Conservation (phyloP, 345 rosid species). For the Pistacia vera region DNA sequence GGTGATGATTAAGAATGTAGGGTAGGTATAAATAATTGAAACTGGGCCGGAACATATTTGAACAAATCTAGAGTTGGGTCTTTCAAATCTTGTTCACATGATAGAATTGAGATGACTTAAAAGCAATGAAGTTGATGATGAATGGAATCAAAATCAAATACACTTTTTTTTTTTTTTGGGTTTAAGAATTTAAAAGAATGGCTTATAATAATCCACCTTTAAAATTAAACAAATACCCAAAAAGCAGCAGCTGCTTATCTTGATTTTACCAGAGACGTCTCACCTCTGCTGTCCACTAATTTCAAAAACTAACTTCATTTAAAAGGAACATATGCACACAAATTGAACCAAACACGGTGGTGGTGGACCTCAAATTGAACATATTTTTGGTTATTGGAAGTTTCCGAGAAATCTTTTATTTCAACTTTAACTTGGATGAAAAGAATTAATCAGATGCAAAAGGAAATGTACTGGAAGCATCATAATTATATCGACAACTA, state of each 20-base stretch:
- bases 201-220: slow-evolving; percentile 12
- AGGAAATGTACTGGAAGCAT: not conserved
- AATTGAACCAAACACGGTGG: too few species aligned
- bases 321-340: slow-evolving; percentile 19
- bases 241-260: not conserved
- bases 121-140: slow-evolving; percentile 16
- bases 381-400: slow-evolving; percentile 12
- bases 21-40: slow-evolving; percentile 10
- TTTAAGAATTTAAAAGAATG: not conserved
- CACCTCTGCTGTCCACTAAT: slow-evolving; percentile 7
- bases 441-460: not conserved
- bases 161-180: not conserved
- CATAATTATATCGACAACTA: not conserved
- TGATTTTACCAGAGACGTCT: not conserved
- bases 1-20: slow-evolving; percentile 3
- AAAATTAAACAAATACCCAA: slow-evolving; percentile 10
- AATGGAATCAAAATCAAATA: not conserved
- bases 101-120: slow-evolving; percentile 2
- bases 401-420: slow-evolving; percentile 14
- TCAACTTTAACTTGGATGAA: not conserved
- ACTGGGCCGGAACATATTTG: not conserved
- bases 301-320: slow-evolving; percentile 20
- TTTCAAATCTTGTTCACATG: slow-evolving; percentile 11
- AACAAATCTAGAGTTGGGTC: not conserved
- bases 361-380: not conserved